Conservation (phyloP, 176 grass and related monocot species). For the Alloteropsis semialata region DNA sequence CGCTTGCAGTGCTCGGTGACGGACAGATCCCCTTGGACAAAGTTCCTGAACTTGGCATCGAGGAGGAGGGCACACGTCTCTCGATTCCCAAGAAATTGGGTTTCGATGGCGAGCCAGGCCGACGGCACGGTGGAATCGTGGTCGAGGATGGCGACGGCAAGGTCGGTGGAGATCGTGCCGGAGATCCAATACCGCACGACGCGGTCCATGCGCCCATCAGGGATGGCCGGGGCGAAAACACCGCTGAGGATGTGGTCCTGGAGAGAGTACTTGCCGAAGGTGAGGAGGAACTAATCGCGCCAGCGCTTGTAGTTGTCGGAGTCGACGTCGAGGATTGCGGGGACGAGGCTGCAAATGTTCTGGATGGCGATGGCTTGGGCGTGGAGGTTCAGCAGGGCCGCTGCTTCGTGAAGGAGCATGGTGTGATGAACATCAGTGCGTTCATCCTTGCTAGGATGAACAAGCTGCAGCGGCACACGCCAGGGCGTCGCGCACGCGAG, state of each 20-base stretch:
- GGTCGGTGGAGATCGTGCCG: neutral
- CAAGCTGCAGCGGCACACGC: too few relatives aligned
- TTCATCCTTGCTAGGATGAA: too few relatives aligned
- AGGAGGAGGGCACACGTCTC: neutral
- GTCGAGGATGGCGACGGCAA: neutral
- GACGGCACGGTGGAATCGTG: too few relatives aligned
- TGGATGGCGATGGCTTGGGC: neutral
- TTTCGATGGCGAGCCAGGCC: neutral
- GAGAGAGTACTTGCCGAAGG: neutral
- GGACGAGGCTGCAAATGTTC: neutral
- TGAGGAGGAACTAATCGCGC: neutral
- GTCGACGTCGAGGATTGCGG: neutral
- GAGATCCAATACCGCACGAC: neutral
- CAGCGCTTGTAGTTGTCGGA: neutral
- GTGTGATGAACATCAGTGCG: too few relatives aligned
- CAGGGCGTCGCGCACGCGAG: too few relatives aligned
- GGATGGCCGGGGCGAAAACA: fast-evolving
- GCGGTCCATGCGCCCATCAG: neutral
- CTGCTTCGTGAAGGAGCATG: too few relatives aligned
- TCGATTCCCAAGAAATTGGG: neutral
- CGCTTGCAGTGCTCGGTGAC: too few relatives aligned
- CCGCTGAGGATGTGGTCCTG: neutral
- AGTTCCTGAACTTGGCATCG: too few relatives aligned
- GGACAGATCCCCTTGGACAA: too few relatives aligned
- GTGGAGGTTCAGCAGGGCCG: too few relatives aligned